phyloP scores from a whole-genome alignment of 805 yeast species.

The Ogataea trehalophila region DNA sequence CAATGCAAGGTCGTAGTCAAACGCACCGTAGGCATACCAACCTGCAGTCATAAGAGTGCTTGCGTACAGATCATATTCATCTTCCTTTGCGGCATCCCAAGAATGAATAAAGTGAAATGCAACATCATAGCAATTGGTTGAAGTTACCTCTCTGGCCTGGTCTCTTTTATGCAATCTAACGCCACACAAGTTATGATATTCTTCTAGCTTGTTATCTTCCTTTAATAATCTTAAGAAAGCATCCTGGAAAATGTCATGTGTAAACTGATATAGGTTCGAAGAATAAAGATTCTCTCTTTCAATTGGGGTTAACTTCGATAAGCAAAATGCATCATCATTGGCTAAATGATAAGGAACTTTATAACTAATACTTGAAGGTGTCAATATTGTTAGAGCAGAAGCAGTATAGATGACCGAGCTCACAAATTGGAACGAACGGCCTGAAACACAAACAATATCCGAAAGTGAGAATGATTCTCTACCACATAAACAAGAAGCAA shows the following conservation, averaged over 20 bases:
- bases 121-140: slow-evolving; percentile 28
- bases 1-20: slow-evolving; percentile 38
- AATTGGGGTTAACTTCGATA: slow-evolving; percentile 19
- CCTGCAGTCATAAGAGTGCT: slow-evolving; percentile 41
- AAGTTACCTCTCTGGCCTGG: not conserved
- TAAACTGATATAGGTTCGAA: slow-evolving; percentile 33
- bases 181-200: slow-evolving; percentile 38
- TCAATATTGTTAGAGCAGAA: slow-evolving; percentile 30
- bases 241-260: slow-evolving; percentile 37
- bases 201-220: slow-evolving; percentile 23
- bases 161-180: slow-evolving; percentile 30
- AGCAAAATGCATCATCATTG: slow-evolving; percentile 14
- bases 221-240: slow-evolving; percentile 28
- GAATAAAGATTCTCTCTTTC: slow-evolving; percentile 33
- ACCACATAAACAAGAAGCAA: slow-evolving; percentile 39
- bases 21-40: slow-evolving; percentile 37
- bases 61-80: slow-evolving; percentile 33
- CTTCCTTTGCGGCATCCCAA: slow-evolving; percentile 28
- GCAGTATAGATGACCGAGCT: slow-evolving; percentile 31
- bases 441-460: slow-evolving; percentile 36
- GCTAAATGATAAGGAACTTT: slow-evolving; percentile 43
- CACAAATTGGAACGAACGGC: slow-evolving; percentile 30
- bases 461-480: slow-evolving; percentile 33
- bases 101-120: slow-evolving; percentile 38
- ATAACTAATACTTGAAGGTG: slow-evolving; percentile 38